Conservation (phyloP, 495 filamentous ascomycete genomes). For the Trichoderma reesei region DNA sequence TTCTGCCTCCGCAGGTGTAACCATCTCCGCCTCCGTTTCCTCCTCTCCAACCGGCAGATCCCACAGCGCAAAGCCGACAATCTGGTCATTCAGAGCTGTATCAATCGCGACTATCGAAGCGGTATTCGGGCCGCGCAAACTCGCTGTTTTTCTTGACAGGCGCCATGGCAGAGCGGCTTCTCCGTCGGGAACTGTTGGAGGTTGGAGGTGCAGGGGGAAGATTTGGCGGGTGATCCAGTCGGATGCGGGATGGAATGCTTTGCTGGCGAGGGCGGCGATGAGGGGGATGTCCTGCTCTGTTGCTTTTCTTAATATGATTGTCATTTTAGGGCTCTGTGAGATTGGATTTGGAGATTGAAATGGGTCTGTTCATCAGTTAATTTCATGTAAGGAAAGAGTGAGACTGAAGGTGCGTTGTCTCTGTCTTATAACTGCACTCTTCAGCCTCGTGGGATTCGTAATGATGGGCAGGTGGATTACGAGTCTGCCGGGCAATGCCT, state of each 20-base stretch:
- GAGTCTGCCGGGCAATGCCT: no score
- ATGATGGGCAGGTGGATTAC: no score
- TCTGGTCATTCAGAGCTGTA: not conserved
- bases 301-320: not conserved
- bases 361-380: not conserved
- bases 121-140: not conserved
- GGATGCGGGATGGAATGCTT: not conserved
- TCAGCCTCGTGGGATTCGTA: not conserved
- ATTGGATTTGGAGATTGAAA: not conserved
- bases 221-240: constrained; percentile 2
- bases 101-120: not conserved
- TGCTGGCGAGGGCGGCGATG: not conserved
- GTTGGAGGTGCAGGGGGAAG: not conserved
- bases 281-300: not conserved
- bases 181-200: not conserved
- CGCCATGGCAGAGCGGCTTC: not conserved
- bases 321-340: not conserved
- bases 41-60: not conserved
- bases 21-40: not conserved
- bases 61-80: not conserved
- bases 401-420: no score
- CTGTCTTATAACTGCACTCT: no score
- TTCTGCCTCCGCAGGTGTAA: not conserved
- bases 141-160: not conserved
- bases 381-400: no score